Base-by-base conservation (phyloP, 192 early-diverging fungal genomes). In the Backusella sp. region DNA sequence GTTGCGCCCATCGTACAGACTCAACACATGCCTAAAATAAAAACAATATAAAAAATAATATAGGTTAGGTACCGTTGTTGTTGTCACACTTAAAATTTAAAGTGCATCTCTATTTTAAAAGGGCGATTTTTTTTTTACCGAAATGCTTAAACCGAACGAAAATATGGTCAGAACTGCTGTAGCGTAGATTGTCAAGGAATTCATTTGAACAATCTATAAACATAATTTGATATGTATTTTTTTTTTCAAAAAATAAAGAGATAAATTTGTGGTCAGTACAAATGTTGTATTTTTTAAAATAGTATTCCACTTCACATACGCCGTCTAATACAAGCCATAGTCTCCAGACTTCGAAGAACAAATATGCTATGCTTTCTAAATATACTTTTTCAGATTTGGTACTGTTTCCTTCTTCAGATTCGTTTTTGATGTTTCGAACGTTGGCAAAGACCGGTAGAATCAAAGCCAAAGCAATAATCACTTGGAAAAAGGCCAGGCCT, bases 21-120 rank as follows among this genome's bases (percentile, higher is more conserved):
- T 59, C 53, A 23, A 59, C 53, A 59, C 53, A 28, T 59, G 53
- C 53, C 53, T 59, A 59, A 59, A 59, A 59, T 59, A 59, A 59
- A 59, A 59, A 26, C 11, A 59, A 59, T 23, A 59, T 44, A 59
- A 59, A 59, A 59, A 26, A 59, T 2, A 23, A 59, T n/a, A 49
- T 49, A 12, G 53, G 53, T 59, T 59, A 59, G n/a, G 11, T 12
- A 26, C 53, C 23, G 21, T 59, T 28, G 53, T 59, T 28, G 11
- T 26, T 59, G 53, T 59, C 23, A 59, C 23, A 59, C 53, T 59
- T 26, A 59, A 59, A 59, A 59, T 59, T 59, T 59, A 26, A 59
- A 59, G 53, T 59, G 53, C 23, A 59, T 59, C 53, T 14, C 53
- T 21, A 28, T 21, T 59, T 59, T 21, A 59, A 59, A 59, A 59